Base-by-base conservation (phyloP, 306 rosid species). In the Cotoneaster glaucophyllus region DNA sequence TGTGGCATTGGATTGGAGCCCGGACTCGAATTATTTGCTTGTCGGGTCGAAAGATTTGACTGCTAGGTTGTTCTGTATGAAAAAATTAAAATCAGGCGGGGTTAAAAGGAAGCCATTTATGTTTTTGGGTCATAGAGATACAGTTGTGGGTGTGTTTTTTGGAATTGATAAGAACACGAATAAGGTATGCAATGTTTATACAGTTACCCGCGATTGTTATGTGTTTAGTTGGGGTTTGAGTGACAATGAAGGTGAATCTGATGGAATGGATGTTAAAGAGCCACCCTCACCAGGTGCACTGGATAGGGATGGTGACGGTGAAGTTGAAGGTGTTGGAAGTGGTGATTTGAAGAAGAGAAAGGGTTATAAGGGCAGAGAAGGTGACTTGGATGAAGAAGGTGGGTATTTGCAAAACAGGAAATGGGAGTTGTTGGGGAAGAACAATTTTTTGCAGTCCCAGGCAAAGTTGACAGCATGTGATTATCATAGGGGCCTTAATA, bases 41-140 rank as follows among this genome's bases (percentile, higher is more conserved):
- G 93, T 77, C 0, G 97, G 96, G 57, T 92, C 98, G 4, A 95
- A 95, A 85, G 99, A 92, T 67, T 80, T 95, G 56, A 90, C 93
- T 8, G 97, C 90, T 3, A 92, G 96, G 66, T 50, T 95, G 50
- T 83, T 89, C 39, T 82, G 67, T 59, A 68, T 90, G 81, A 86
- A 83, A 74, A 89, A 86, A 48, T n/a, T 73, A 70, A 70, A 84
- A 59, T 12, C 73, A 50, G 57, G 68, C 0, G 84, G 64, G 21
- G 54, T 70, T 48, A 90, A 73, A 73, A 67, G 74, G 52, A 92
- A 80, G 78, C 96, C 97, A 5, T 88, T 87, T 64, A 37, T 87
- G 86, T 83, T 92, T 68, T 77, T 95, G 56, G 96, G 99, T 69
- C 99, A 90, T 62, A 89, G 97, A 74, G 99, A 92, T 79, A 77